Percentiles rank a stretch among this genome's conserved stretches.
phyloP scores from a whole-genome alignment of 2,329 filamentous ascomycete species.

The Monilinia aucupariae region DNA sequence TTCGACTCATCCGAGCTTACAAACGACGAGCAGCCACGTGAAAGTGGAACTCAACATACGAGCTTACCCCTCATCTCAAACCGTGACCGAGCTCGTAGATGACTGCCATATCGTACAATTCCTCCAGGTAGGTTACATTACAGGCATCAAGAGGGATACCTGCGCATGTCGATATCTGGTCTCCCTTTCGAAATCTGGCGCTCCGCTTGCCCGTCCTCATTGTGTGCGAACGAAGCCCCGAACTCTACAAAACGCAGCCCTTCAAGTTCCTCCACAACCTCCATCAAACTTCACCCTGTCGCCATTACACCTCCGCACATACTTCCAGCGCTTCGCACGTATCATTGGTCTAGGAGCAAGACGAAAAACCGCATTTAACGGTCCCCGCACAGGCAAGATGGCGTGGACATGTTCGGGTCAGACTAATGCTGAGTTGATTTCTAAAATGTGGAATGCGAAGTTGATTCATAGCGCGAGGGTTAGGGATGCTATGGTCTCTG shows the following conservation, averaged over 20 bases:
- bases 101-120: not conserved
- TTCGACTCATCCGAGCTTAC: too few relatives aligned
- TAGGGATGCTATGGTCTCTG: constrained; percentile 72
- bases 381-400: constrained; percentile 50
- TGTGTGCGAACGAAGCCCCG: not conserved
- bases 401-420: constrained; percentile 81
- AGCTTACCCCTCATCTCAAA: not conserved
- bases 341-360: not conserved
- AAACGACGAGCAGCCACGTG: not conserved
- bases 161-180: not conserved
- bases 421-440: constrained; percentile 68
- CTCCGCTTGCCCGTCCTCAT: not conserved
- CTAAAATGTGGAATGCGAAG: constrained; percentile 66
- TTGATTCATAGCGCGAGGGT: constrained; percentile 70
- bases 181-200: not conserved
- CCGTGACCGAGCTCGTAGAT: not conserved
- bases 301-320: not conserved
- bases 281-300: not conserved
- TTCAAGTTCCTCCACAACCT: not conserved
- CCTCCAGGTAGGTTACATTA: not conserved
- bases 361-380: not conserved
- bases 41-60: not conserved
- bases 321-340: not conserved
- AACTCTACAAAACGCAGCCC: too few relatives aligned
- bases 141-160: not conserved